These are phyloP conservation scores for Cetraspora pellucida DNA, from an alignment of 192 early-diverging fungal genomes.

Conservation along the genomic window DNA sequence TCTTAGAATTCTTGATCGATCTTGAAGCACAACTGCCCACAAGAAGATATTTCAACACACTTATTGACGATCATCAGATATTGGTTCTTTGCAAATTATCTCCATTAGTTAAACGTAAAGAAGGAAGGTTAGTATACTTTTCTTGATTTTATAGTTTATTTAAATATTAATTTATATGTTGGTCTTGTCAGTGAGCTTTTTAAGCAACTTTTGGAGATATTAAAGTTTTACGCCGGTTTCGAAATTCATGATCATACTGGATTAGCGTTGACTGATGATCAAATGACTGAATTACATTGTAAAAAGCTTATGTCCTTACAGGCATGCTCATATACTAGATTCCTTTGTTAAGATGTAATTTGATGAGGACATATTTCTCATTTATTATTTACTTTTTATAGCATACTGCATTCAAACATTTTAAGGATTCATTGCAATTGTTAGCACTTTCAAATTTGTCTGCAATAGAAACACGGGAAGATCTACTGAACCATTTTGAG, in stretches of 20 bases:
- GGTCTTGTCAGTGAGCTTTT: slow-evolving; percentile 45
- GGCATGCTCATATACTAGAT: slow-evolving; percentile 28
- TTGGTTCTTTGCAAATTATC: slow-evolving; percentile 54
- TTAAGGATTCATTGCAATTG: slow-evolving; percentile 66
- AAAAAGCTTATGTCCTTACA: slow-evolving; percentile 69
- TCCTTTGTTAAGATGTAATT: not conserved
- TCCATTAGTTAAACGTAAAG: slow-evolving; percentile 44
- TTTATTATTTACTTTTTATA: slow-evolving; percentile 23
- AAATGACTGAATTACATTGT: slow-evolving; percentile 67
- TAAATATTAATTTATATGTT: not conserved
- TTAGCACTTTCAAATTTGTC: slow-evolving; percentile 75
- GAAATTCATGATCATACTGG: slow-evolving; percentile 86
- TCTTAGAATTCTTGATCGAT: slow-evolving; percentile 86
- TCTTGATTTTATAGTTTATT: not conserved
- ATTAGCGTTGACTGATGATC: slow-evolving; percentile 62
- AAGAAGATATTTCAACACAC: slow-evolving; percentile 79
- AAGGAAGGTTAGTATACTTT: slow-evolving; percentile 33
- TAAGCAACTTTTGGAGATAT: slow-evolving; percentile 66
- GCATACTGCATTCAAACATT: slow-evolving; percentile 72
- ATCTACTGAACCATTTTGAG: slow-evolving; percentile 58
- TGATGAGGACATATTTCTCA: not conserved
- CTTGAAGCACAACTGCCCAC: slow-evolving; percentile 89
- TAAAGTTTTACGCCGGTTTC: slow-evolving; percentile 75
- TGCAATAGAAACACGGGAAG: slow-evolving; percentile 57
- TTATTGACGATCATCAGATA: slow-evolving; percentile 83